phyloP scores from a whole-genome alignment of 805 yeast genomes.

The Candida tibetensis region DNA sequence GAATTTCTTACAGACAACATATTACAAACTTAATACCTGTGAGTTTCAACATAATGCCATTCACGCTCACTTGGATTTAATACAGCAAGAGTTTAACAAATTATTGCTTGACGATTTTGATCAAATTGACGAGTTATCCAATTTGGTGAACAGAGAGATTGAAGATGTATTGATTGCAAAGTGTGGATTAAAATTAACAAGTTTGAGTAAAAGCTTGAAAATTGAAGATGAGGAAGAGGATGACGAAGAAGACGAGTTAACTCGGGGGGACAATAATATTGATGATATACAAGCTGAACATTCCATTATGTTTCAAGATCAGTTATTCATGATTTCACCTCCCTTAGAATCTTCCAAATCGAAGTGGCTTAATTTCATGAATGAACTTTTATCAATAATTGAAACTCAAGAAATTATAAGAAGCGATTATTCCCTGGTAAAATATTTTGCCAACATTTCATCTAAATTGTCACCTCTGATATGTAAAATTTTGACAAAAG shows the following conservation, averaged over 20 bases:
- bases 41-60: constrained; percentile 13
- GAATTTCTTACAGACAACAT: constrained; percentile 12
- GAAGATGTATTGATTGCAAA: constrained; percentile 17
- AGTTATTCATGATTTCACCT: constrained; percentile 39
- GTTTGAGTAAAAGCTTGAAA: constrained; percentile 2
- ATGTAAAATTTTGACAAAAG: constrained; percentile 7
- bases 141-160: constrained; percentile 24
- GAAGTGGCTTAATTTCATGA: constrained; percentile 20
- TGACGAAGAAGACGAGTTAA: not conserved
- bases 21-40: constrained; percentile 16
- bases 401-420: constrained; percentile 16
- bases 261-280: not conserved
- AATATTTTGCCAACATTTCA: not conserved
- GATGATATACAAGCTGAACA: constrained; percentile 21
- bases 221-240: not conserved
- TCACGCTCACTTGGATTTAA: constrained; percentile 7
- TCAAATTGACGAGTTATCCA: constrained; percentile 17
- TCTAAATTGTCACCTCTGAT: not conserved
- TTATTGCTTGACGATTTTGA: constrained; percentile 17
- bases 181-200: constrained; percentile 15
- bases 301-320: constrained; percentile 35
- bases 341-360: constrained; percentile 36
- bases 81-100: constrained; percentile 15
- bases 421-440: not conserved
- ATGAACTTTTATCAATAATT: constrained; percentile 14